Evolutionary conservation across 2,329 filamentous ascomycete species (phyloP), one percentile per base, ranked within the genome.

Genomic region (Aspergillus quadricinctus): DNA sequence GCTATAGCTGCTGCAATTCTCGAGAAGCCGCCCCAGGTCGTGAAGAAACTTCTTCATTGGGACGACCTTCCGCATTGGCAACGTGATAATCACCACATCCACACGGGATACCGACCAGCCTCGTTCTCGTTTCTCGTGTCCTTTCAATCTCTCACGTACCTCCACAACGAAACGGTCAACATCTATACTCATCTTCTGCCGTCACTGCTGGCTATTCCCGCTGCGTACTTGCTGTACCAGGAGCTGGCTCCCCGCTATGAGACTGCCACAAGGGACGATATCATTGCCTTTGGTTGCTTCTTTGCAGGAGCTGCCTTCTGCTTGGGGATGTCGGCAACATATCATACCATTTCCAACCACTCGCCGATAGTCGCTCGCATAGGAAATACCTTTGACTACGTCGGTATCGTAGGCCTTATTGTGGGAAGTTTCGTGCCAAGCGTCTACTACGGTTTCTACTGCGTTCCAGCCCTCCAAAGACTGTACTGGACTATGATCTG

Each of bases 361-460:
- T 94, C 89, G 19, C 83, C 85, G 40, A 75, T 76, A 1, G 90
- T 97, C 14, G 86, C 88, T 2, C 87, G 84, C 59, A 89, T 91
- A 79, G 92, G 92, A 10, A 97, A 97, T 72, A 90, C 96, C 72
- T 78, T 97, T 55, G 94, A 99, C 71, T 97, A 99, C 71, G 84
- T 93, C 4, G 94, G 94, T 6, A 99, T 99, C 64, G 90, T 97
- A 29, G 84, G 87, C 50, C 78, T 99, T 63, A 97, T 97, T 57
- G 89, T 93, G 63, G 94, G 94, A 6, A 93, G 88, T 70, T 96
- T 93, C 69, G 84, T 97, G 48, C 92, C 94, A 2, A 88, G 89
- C 50, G 74, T 99, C 57, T 94, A 90, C 73, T 96, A 95, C 72
- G 92, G 88, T 3, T 91, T 96, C 71, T 90, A 84, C 66, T 91